These are phyloP conservation scores for Globisporangium splendens DNA, from an alignment of 352 stramenopile genomes.

Conservation along the genomic window DNA sequence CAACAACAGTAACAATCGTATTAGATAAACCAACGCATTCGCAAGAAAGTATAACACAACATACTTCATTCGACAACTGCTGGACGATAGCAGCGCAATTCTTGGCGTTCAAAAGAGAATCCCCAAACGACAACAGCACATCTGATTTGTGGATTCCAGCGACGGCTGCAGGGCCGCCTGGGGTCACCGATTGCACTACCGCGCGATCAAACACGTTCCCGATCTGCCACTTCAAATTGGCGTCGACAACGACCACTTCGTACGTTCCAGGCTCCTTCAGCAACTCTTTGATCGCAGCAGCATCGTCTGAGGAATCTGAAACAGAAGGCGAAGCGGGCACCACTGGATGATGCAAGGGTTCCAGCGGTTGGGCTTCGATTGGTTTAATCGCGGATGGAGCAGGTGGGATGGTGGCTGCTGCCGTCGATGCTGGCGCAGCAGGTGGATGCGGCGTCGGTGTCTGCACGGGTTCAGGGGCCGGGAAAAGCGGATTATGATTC, in stretches of 20 bases:
- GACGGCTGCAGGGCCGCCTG: conserved; percentile 51
- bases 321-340: background rate
- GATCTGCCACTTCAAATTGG: conserved; percentile 80
- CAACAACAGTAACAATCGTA: conserved; percentile 8
- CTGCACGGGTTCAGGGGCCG: conserved; percentile 14
- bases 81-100: conserved; percentile 78
- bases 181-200: conserved; percentile 77
- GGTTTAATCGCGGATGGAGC: conserved; percentile 38
- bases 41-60: conserved; percentile 1
- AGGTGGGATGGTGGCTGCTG: conserved; percentile 31
- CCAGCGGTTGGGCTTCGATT: conserved; percentile 50
- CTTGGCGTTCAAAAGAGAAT: conserved; percentile 68
- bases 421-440: conserved; percentile 15
- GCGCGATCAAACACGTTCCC: conserved; percentile 79
- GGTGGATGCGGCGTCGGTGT: too few relatives aligned
- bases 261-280: conserved; percentile 67
- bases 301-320: conserved; percentile 1
- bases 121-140: conserved; percentile 72
- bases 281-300: conserved; percentile 23
- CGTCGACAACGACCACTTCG: conserved; percentile 75
- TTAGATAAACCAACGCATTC: background rate
- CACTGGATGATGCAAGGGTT: conserved; percentile 40
- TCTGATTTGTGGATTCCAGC: conserved; percentile 84
- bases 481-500: conserved; percentile 26
- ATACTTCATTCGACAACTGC: conserved; percentile 72